Percentiles rank a stretch among this genome's conserved stretches.
These are phyloP conservation scores for Acanthamoeba triangularis DNA, from an alignment of 208 protist species.

Conservation along the genomic window DNA sequence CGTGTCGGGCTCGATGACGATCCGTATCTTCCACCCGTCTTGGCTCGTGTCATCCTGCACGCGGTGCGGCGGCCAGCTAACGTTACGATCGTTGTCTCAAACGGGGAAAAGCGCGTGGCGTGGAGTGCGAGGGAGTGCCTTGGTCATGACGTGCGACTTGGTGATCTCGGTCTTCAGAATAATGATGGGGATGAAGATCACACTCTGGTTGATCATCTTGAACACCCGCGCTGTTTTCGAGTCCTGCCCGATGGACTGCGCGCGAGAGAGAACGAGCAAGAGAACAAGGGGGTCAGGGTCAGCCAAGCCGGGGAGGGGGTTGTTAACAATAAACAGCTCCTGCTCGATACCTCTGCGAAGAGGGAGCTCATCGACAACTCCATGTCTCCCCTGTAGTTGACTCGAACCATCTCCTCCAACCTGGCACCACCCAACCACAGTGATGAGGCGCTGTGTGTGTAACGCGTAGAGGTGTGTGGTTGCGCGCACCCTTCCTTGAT, in stretches of 20 bases:
- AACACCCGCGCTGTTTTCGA: constrained; percentile 9
- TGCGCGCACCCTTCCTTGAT: neutral
- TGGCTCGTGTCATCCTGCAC: constrained; percentile 13
- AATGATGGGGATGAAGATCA: constrained; percentile 36
- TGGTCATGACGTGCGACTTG: neutral
- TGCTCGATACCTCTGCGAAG: neutral
- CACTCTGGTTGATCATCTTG: constrained; percentile 42
- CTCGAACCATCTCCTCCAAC: neutral
- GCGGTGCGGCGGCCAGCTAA: neutral
- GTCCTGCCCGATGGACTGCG: neutral
- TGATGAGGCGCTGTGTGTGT: too few relatives aligned
- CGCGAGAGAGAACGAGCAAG: neutral
- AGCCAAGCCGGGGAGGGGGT: too few relatives aligned
- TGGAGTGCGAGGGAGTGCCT: neutral
- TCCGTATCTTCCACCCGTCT: neutral
- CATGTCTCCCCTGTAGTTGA: neutral
- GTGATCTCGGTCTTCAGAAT: constrained; percentile 31
- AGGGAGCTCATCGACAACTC: neutral
- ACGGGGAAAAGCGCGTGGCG: too few relatives aligned
- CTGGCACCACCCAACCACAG: neutral
- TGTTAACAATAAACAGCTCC: too few relatives aligned
- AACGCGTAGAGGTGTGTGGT: neutral
- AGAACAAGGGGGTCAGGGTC: neutral
- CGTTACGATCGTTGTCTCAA: neutral
- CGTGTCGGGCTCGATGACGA: neutral